A percentile compares a stretch with the other conserved stretches of the same genome.
phyloP scores from a whole-genome alignment of 495 filamentous ascomycete species.

The Tuber brumale region DNA sequence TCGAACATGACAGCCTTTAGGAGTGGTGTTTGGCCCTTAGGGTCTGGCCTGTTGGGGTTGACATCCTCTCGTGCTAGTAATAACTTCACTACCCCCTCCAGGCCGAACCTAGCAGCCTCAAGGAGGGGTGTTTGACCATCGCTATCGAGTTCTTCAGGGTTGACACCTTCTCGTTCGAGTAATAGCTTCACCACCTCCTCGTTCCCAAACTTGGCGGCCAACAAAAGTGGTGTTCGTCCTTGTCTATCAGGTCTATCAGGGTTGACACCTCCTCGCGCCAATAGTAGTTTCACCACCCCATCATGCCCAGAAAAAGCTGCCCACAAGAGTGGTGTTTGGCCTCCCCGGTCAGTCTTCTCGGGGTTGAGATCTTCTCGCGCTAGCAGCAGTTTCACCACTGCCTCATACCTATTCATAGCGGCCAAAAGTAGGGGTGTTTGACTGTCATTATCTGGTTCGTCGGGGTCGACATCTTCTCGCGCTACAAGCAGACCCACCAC shows the following conservation, averaged over 20 bases:
- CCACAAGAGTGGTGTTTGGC: too few species aligned
- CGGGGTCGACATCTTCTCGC: neutral
- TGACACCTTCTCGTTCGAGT: conserved; percentile 25
- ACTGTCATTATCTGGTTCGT: neutral
- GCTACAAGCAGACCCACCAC: neutral
- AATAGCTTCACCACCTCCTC: conserved; percentile 11
- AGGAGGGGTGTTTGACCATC: conserved; percentile 35
- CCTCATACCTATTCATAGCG: neutral
- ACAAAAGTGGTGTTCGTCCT: too few species aligned
- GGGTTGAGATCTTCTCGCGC: too few species aligned
- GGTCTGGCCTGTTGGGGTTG: conserved; percentile 15
- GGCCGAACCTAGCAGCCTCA: conserved; percentile 16
- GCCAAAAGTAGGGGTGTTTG: conserved; percentile 1
- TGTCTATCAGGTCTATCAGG: conserved; percentile 39
- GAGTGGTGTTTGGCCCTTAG: conserved; percentile 22
- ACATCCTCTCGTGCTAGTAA: conserved; percentile 1
- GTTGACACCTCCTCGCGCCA: too few species aligned
- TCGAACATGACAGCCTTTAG: conserved; percentile 21
- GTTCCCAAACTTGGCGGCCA: too few species aligned
- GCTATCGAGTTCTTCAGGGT: conserved; percentile 42
- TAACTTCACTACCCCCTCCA: conserved; percentile 19
- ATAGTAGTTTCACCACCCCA: too few species aligned
- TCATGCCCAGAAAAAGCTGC: too few species aligned
- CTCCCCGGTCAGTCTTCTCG: too few species aligned
- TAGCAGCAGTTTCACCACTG: too few species aligned